Evolutionary conservation across 768 basidiomycete genomes (phyloP).

Genomic region (Boletus subparvulus): DNA sequence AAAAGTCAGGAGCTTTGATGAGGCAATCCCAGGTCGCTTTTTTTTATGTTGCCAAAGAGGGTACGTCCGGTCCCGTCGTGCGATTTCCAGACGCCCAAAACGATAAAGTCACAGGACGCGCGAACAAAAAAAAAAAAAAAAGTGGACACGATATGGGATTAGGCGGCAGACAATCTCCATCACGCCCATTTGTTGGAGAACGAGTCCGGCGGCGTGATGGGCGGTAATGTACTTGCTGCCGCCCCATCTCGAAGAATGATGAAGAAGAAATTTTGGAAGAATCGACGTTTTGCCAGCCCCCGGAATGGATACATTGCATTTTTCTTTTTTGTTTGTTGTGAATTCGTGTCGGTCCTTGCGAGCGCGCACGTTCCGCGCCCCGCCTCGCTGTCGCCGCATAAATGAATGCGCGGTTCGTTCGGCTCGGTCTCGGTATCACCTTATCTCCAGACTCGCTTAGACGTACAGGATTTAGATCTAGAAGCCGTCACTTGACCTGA

Average conservation of each 20-base stretch:
- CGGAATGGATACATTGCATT: conserved; percentile 11
- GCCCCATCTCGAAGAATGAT: background rate
- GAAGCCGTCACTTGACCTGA: background rate
- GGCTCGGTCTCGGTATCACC: conserved; percentile 17
- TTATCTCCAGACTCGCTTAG: conserved; percentile 21
- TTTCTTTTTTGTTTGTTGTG: background rate
- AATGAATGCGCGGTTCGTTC: conserved; percentile 9
- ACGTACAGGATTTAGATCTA: background rate
- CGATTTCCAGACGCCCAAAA: background rate
- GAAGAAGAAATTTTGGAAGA: background rate
- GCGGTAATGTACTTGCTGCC: background rate
- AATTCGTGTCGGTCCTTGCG: background rate
- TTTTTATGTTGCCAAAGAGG: background rate
- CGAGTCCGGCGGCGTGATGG: background rate
- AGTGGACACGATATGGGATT: background rate
- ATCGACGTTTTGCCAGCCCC: background rate
- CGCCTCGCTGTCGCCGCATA: conserved; percentile 17
- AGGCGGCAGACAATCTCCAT: background rate
- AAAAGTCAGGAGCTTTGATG: too few relatives aligned
- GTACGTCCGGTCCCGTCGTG: conserved; percentile 13
- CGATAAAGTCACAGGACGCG: background rate
- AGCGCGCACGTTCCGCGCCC: background rate
- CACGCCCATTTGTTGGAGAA: background rate
- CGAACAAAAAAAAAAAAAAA: background rate
- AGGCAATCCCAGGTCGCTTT: too few relatives aligned